Conservation (phyloP, 2,329 filamentous ascomycete species). For the Scolecobasidium constrictum region DNA sequence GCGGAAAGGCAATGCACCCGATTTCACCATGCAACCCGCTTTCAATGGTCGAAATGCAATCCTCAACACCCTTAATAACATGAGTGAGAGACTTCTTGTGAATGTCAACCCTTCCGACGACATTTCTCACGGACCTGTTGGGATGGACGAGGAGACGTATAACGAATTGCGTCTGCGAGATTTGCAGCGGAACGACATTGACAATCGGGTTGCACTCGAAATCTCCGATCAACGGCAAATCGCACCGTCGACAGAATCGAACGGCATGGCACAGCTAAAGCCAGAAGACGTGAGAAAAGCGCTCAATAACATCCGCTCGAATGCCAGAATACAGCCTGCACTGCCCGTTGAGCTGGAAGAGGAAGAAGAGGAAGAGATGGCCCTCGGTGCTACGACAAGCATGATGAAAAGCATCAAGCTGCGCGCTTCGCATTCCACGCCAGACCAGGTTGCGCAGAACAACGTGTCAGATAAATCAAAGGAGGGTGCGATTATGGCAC, state of each 20-base stretch:
- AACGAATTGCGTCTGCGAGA: slow-evolving; percentile 69
- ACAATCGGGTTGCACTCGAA: slow-evolving; percentile 71
- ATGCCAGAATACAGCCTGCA: slow-evolving; percentile 39
- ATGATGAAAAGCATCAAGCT: slow-evolving; percentile 55
- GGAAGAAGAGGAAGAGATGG: slow-evolving; percentile 38
- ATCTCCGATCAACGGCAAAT: slow-evolving; percentile 81
- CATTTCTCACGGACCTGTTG: slow-evolving; percentile 53
- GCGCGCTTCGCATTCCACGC: slow-evolving; percentile 35
- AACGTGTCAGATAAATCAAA: slow-evolving; percentile 37
- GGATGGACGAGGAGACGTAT: slow-evolving; percentile 62
- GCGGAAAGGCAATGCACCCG: slow-evolving; percentile 74
- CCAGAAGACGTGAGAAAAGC: slow-evolving; percentile 35
- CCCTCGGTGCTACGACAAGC: slow-evolving; percentile 50
- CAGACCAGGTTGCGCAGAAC: slow-evolving; percentile 16
- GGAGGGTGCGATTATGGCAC: slow-evolving; percentile 60
- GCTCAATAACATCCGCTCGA: slow-evolving; percentile 50
- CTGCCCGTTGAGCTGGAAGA: slow-evolving; percentile 45
- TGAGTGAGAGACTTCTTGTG: slow-evolving; percentile 89
- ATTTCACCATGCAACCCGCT: slow-evolving; percentile 77
- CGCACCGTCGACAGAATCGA: slow-evolving; percentile 46
- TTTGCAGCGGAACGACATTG: slow-evolving; percentile 61
- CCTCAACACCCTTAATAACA: slow-evolving; percentile 74
- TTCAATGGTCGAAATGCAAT: slow-evolving; percentile 72
- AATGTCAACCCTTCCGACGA: slow-evolving; percentile 71
- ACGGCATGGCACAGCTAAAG: slow-evolving; percentile 18